A percentile compares a stretch with the other conserved stretches of the same genome.
Conservation (phyloP, 2,329 filamentous ascomycete genomes). For the Phoma sp. region DNA sequence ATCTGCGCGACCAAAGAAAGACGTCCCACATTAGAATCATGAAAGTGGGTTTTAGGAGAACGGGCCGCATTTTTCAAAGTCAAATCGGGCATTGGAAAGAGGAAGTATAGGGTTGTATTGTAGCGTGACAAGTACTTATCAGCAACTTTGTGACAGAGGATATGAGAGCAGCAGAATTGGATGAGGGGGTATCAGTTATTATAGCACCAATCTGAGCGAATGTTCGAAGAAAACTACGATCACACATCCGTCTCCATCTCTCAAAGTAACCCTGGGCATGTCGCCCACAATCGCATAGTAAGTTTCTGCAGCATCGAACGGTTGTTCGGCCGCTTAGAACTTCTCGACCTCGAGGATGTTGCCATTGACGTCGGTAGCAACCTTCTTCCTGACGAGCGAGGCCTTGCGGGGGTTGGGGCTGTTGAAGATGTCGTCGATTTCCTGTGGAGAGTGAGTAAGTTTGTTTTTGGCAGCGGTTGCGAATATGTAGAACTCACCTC, state of each 20-base stretch:
- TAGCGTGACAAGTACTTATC: too few relatives aligned
- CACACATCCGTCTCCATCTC: neutral
- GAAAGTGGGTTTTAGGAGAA: too few relatives aligned
- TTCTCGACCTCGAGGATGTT: slow-evolving; percentile 37
- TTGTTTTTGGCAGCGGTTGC: neutral
- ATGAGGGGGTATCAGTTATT: neutral
- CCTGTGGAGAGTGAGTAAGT: neutral
- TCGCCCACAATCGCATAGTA: neutral
- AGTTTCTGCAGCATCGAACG: neutral
- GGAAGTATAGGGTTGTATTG: too few relatives aligned
- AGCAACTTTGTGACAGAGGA: too few relatives aligned
- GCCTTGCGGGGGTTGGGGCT: slow-evolving; percentile 31
- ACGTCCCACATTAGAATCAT: too few relatives aligned
- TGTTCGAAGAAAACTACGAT: neutral
- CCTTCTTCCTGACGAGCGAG: slow-evolving; percentile 34
- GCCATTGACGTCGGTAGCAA: slow-evolving; percentile 27
- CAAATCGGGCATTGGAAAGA: too few relatives aligned
- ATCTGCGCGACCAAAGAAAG: too few relatives aligned
- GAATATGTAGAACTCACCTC: slow-evolving; percentile 9
- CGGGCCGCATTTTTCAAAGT: too few relatives aligned
- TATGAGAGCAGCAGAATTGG: neutral
- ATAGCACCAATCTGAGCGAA: neutral
- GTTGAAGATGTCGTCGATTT: slow-evolving; percentile 36
- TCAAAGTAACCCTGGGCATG: neutral
- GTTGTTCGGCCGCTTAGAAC: slow-evolving; percentile 14